Percentiles rank a stretch among this genome's conserved stretches.
These are phyloP conservation scores for Colletotrichum sojae DNA, from an alignment of 2,329 filamentous ascomycete species.

Conservation along the genomic window DNA sequence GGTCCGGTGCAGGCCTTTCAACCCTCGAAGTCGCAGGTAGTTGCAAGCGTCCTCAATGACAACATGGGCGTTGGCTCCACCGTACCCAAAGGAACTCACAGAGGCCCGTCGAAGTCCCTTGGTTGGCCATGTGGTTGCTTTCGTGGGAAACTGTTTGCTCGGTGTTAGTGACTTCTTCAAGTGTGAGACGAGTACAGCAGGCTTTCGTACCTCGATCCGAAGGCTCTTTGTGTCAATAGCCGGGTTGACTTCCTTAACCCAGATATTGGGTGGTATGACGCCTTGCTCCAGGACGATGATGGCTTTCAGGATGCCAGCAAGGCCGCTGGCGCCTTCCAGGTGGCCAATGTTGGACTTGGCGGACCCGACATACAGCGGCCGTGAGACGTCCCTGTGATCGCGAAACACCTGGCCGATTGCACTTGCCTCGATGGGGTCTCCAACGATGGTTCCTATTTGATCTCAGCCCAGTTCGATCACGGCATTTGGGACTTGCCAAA, in stretches of 20 bases:
- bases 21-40: conserved; percentile 52
- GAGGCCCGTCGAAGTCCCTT: conserved; percentile 62
- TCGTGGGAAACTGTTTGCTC: conserved; percentile 52
- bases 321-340: conserved; percentile 65
- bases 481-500: not conserved
- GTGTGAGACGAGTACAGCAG: not conserved
- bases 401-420: conserved; percentile 59
- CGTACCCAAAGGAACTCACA: conserved; percentile 71
- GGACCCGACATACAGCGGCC: conserved; percentile 64
- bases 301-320: conserved; percentile 67
- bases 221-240: conserved; percentile 61
- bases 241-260: conserved; percentile 62
- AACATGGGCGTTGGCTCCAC: conserved; percentile 68
- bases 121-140: conserved; percentile 59
- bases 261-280: conserved; percentile 65
- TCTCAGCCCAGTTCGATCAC: not conserved
- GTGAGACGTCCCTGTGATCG: conserved; percentile 47
- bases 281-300: conserved; percentile 64
- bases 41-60: conserved; percentile 55
- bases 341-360: conserved; percentile 70
- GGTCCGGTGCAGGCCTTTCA: conserved; percentile 30
- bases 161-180: no score
- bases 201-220: conserved; percentile 57
- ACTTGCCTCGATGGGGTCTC: conserved; percentile 66
- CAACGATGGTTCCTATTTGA: conserved; percentile 65